Evolutionary conservation across 2,329 filamentous ascomycete species (phyloP), one percentile per base, ranked within the genome.

Genomic region (Colletotrichum shisoi): DNA sequence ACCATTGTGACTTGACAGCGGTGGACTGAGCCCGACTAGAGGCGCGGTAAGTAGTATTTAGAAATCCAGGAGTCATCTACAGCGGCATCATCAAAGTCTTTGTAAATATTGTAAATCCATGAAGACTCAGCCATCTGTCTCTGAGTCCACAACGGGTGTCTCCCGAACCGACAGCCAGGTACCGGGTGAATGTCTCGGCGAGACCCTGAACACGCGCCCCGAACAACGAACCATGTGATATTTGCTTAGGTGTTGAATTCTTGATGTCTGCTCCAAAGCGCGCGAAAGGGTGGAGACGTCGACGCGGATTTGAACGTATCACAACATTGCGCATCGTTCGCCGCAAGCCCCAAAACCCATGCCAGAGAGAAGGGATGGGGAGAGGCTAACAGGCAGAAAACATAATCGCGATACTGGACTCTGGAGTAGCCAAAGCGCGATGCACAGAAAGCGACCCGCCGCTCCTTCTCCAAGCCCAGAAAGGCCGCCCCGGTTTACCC

Each of bases 201-300:
- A 64, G 54, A 15, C 45, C 42, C 52, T 39, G 45, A 45, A n/a
- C 13, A n/a, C 21, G n/a, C 21, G 21, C 40, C 24, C 39, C 19
- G 49, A 44, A 39, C 54, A 8, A 67, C 64, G 54, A 48, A 51
- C 64, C 64, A 63, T 39, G 27, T 40, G 40, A 17, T 40, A 42
- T 42, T 48, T 48, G 45, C 60, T 40, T 54, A 48, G 27, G 27
- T 11, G 59, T 48, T 44, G 45, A 40, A 13, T 42, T 27, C 31
- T 52, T 48, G 48, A 42, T n/a, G 27, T 51, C 9, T 34, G 53
- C 34, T 15, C n/a, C 3, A 17, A 39, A 51, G 61, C 64, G 49
- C 48, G 61, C 45, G 42, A 5, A 40, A 31, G 11, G 6, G 31
- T 15, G 19, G 19, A 44, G 19, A 4, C 2, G 12, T 31, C 8